These are phyloP conservation scores for Ensete ventricosum DNA, from an alignment of 176 grass and related monocot species.

Conservation along the genomic window DNA sequence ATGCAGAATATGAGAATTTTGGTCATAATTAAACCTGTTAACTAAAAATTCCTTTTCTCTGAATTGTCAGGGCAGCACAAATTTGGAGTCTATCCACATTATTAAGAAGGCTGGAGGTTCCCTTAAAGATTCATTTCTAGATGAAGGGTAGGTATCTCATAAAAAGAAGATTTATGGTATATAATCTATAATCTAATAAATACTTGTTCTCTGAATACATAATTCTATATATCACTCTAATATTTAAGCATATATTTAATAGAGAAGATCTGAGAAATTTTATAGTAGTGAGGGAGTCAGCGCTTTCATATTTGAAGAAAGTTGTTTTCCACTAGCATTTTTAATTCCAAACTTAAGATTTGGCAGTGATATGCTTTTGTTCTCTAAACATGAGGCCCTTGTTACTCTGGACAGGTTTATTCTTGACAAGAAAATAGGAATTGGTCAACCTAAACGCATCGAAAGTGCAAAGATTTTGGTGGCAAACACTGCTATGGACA, in stretches of 20 bases:
- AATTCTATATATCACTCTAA: background rate
- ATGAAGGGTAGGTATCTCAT: conserved; percentile 58
- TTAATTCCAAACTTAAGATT: background rate
- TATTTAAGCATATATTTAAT: background rate
- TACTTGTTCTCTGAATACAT: background rate
- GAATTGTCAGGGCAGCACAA: conserved; percentile 78
- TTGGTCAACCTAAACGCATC: conserved; percentile 85
- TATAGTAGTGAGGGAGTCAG: background rate
- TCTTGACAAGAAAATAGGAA: conserved; percentile 98
- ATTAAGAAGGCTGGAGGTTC: conserved; percentile 97
- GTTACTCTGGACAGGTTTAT: conserved; percentile 53
- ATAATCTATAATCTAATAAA: background rate
- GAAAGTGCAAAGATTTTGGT: conserved; percentile 97
- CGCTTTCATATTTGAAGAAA: background rate
- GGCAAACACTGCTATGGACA: conserved; percentile 97
- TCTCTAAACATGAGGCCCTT: background rate
- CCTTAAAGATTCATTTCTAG: conserved; percentile 97
- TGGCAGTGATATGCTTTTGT: background rate
- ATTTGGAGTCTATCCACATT: conserved; percentile 93
- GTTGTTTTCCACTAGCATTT: background rate
- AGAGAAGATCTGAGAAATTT: background rate
- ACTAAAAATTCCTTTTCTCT: background rate
- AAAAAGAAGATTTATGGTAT: background rate
- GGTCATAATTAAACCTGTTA: background rate
- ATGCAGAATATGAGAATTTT: background rate